These are phyloP conservation scores for Zygnema cylindricum DNA, from an alignment of 139 green algal species.

Conservation along the genomic window DNA sequence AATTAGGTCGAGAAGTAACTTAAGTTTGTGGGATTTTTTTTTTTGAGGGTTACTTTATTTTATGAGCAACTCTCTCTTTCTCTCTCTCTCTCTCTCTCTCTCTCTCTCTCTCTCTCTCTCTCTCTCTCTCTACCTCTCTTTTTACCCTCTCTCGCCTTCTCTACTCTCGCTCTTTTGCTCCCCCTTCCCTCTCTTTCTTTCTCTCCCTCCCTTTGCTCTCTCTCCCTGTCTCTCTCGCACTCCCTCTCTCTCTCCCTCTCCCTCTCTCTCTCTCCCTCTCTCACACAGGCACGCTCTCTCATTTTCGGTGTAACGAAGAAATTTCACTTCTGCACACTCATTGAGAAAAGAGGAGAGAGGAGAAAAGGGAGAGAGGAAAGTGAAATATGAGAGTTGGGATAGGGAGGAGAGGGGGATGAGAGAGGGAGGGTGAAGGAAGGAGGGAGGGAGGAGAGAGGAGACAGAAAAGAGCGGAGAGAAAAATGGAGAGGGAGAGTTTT, in stretches of 20 bases:
- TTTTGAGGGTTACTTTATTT: neutral
- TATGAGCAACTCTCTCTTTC: neutral
- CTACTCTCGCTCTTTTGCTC: too few species aligned
- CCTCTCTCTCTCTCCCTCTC: neutral
- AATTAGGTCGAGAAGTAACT: too few species aligned
- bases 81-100: neutral
- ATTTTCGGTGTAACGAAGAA: neutral
- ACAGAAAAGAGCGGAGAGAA: too few species aligned
- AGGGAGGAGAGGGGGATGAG: too few species aligned
- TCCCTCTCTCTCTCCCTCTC: neutral
- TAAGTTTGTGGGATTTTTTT: too few species aligned
- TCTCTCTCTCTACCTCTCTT: neutral
- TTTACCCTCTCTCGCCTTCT: neutral
- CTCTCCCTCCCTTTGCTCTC: neutral
- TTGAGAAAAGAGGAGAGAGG: constrained; percentile 30
- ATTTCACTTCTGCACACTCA: neutral
- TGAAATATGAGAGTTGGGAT: constrained; percentile 97
- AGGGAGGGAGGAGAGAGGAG: too few species aligned
- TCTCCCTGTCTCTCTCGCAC: neutral
- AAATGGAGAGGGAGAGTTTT: too few species aligned
- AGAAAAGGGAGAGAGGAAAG: constrained; percentile 89
- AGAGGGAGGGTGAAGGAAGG: too few species aligned
- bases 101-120: neutral
- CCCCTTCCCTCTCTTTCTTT: neutral
- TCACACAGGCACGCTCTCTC: neutral